A percentile compares a stretch with the other conserved stretches of the same genome.
Evolutionary conservation across 2,329 filamentous ascomycete genomes (phyloP).

Genomic region (Chalara sp.): DNA sequence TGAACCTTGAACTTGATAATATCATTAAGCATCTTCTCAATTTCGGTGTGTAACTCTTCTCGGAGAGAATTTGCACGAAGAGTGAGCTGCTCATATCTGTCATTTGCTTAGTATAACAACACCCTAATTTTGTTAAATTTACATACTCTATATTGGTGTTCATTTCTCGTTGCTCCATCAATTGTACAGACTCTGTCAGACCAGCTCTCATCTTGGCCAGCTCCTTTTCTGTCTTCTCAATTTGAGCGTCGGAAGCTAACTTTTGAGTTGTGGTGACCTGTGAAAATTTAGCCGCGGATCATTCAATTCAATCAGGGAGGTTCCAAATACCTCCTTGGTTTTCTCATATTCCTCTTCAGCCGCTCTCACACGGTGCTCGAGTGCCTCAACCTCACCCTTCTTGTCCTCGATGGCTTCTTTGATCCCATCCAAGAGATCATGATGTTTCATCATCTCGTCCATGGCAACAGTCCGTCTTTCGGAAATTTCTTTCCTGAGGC

Average conservation of each 20-base stretch:
- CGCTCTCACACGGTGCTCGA: conserved; percentile 80
- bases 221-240: conserved; percentile 98
- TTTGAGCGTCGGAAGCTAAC: conserved; percentile 82
- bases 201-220: conserved; percentile 85
- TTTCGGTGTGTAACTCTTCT: conserved; percentile 97
- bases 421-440: conserved; percentile 88
- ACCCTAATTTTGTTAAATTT: background rate
- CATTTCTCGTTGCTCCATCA: conserved; percentile 93
- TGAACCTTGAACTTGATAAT: conserved; percentile 99
- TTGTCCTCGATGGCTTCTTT: conserved; percentile 98
- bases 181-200: conserved; percentile 77
- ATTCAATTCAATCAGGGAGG: too few relatives aligned
- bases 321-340: conserved; percentile 62
- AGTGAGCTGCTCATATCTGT: conserved; percentile 85
- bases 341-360: conserved; percentile 93
- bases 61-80: conserved; percentile 74
- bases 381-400: conserved; percentile 80
- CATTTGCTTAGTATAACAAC: conserved; percentile 11
- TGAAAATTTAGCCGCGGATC: too few relatives aligned
- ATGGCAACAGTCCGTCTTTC: conserved; percentile 76
- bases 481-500: conserved; percentile 83
- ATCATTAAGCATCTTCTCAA: conserved; percentile 93
- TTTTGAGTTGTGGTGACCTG: conserved; percentile 72
- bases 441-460: conserved; percentile 89
- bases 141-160: conserved; percentile 89